Conservation (phyloP, 306 rosid genomes). For the Purshia tridentata region DNA sequence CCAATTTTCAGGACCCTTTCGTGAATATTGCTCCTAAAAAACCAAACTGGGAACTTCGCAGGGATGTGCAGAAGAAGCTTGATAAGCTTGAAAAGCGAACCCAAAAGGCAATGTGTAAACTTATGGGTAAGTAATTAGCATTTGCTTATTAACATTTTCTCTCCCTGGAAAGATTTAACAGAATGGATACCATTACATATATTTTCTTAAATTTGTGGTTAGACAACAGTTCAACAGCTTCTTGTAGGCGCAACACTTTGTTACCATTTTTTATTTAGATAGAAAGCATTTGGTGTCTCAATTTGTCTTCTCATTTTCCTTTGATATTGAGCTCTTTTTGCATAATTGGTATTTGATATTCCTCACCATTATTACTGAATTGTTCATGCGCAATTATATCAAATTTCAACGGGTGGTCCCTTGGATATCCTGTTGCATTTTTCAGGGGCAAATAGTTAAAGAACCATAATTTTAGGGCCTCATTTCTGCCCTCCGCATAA, state of each 20-base stretch:
- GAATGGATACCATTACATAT: neutral
- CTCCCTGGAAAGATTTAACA: neutral
- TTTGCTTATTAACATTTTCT: neutral
- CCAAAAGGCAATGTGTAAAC: constrained; percentile 76
- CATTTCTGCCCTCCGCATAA: neutral
- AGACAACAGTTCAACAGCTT: neutral
- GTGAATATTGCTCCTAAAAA: constrained; percentile 95
- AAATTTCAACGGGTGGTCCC: neutral
- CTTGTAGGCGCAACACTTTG: neutral
- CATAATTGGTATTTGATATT: neutral
- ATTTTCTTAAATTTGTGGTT: neutral
- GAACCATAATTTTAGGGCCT: constrained; percentile 6
- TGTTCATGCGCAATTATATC: neutral
- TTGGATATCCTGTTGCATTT: neutral
- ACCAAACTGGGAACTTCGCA: constrained; percentile 92
- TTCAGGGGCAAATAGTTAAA: neutral
- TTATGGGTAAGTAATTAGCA: constrained; percentile 56
- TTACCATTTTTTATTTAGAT: neutral
- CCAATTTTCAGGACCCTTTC: constrained; percentile 68
- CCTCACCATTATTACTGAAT: neutral
- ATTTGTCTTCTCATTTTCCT: neutral
- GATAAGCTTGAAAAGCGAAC: constrained; percentile 92
- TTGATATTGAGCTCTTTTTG: neutral
- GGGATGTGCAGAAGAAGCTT: constrained; percentile 96
- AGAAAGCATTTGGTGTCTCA: neutral